phyloP scores from a whole-genome alignment of 164 flowering plant genomes.

The Cinnamomum chago region DNA sequence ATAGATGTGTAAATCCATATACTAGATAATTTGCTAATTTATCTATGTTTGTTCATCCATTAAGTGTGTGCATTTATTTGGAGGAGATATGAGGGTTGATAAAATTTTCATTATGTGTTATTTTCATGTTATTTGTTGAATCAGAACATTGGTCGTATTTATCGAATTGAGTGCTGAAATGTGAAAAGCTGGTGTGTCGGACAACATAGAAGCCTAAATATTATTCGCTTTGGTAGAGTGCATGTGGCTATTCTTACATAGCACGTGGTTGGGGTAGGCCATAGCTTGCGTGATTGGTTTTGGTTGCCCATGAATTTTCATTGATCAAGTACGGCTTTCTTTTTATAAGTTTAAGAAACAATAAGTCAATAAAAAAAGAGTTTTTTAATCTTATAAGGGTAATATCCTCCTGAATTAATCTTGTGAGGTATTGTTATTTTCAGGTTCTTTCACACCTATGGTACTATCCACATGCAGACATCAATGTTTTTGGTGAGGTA shows the following conservation, averaged over 20 bases:
- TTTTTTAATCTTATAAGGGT: background rate
- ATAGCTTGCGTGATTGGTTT: constrained; percentile 69
- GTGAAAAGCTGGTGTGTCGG: constrained; percentile 76
- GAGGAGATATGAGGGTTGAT: background rate
- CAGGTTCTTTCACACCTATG: constrained; percentile 78
- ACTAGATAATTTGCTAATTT: too few relatives aligned
- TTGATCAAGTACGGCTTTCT: constrained; percentile 56
- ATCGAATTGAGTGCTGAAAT: constrained; percentile 76
- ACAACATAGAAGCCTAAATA: constrained; percentile 62
- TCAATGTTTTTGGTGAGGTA: constrained; percentile 75
- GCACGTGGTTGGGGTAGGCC: constrained; percentile 64
- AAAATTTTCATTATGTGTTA: background rate
- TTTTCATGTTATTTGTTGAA: background rate
- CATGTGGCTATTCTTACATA: constrained; percentile 57
- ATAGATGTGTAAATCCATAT: background rate
- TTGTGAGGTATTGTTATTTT: background rate
- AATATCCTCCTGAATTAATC: background rate
- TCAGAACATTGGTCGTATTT: constrained; percentile 56
- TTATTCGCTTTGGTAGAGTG: constrained; percentile 73
- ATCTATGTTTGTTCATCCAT: background rate
- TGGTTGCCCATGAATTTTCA: constrained; percentile 80
- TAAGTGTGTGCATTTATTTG: background rate
- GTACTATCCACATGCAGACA: constrained; percentile 75
- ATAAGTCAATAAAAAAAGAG: background rate
- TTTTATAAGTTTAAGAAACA: background rate